These are phyloP conservation scores for Fraxinus dipetala DNA, from an alignment of 305 asterid species.

Conservation along the genomic window DNA sequence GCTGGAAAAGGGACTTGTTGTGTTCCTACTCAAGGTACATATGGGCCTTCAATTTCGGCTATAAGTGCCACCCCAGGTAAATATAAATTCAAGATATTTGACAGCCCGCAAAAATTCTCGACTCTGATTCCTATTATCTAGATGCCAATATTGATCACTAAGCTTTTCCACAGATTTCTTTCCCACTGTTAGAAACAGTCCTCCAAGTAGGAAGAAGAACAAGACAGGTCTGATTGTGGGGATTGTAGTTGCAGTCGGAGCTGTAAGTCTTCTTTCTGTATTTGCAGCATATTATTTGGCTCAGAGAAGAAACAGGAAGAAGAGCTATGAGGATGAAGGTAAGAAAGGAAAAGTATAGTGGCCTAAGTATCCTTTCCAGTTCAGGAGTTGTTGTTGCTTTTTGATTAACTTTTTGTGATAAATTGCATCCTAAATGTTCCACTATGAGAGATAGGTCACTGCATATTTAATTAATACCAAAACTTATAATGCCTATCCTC, in stretches of 20 bases:
- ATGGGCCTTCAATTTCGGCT: conserved; percentile 71
- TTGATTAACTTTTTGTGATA: background rate
- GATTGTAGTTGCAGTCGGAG: conserved; percentile 46
- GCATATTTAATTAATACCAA: background rate
- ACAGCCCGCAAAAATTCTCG: background rate
- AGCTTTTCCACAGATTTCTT: conserved; percentile 46
- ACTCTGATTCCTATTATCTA: background rate
- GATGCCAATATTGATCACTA: conserved; percentile 7
- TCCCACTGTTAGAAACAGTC: conserved; percentile 49
- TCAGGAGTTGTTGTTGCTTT: background rate
- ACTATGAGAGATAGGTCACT: background rate
- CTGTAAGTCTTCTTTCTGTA: conserved; percentile 35
- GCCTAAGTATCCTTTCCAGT: background rate
- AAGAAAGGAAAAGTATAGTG: conserved; percentile 8
- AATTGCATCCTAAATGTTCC: background rate
- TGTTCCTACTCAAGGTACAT: conserved; percentile 56
- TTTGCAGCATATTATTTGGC: conserved; percentile 33
- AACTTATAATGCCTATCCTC: background rate
- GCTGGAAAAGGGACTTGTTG: conserved; percentile 87
- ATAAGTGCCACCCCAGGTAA: conserved; percentile 60
- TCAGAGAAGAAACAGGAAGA: conserved; percentile 45
- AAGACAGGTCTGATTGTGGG: conserved; percentile 65
- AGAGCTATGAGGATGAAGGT: conserved; percentile 55
- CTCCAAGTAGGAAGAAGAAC: conserved; percentile 47
- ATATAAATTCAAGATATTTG: conserved; percentile 9